Evolutionary conservation across 768 basidiomycete genomes (phyloP), one percentile per base, ranked within the genome.

Genomic region (Tricholoma sp.): DNA sequence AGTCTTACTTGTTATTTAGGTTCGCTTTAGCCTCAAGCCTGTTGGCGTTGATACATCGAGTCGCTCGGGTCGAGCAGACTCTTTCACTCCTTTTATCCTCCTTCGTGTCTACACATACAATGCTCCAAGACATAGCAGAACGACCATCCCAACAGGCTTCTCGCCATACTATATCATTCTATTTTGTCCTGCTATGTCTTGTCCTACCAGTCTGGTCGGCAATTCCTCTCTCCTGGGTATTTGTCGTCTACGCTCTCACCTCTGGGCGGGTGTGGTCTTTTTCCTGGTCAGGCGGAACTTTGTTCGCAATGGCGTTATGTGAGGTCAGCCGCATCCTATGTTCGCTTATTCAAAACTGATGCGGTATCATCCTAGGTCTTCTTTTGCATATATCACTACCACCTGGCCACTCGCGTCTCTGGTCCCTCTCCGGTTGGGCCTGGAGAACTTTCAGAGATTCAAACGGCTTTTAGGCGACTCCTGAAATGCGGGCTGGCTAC

Each of bases 151-250:
- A 64, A 3, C 64, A 65, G n/a, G n/a, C n/a, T 1, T 77, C 75
- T 9, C 61, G 66, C 43, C 80, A 82, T 54, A 62, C 74, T 29
- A 59, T 70, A 41, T 81, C 80, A 6, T 91, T 83, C 65, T 88
- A 85, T 61, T 22, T 82, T 54, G 84, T 82, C 59, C 72, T 91
- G 34, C 57, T 85, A 57, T 59, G 77, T 49, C 63, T 81, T 55
- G 80, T 90, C 57, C 63, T 80, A 4, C 89, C 90, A 7, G 61
- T 91, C 55, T 88, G 87, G 81, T 79, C 80, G 5, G 66, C 81
- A 34, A 72, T 82, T 6, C 85, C 88, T 9, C 63, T 84, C 21
- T 80, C 86, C 19, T 92, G 90, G 89, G 66, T 69, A 6, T 89
- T 83, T 64, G 80, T 79, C 57, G 18, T 83, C 66, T 74, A 81